Evolutionary conservation across 2,329 filamentous ascomycete genomes (phyloP), one percentile per base, ranked within the genome.

Genomic region (Epichloe typhina): DNA sequence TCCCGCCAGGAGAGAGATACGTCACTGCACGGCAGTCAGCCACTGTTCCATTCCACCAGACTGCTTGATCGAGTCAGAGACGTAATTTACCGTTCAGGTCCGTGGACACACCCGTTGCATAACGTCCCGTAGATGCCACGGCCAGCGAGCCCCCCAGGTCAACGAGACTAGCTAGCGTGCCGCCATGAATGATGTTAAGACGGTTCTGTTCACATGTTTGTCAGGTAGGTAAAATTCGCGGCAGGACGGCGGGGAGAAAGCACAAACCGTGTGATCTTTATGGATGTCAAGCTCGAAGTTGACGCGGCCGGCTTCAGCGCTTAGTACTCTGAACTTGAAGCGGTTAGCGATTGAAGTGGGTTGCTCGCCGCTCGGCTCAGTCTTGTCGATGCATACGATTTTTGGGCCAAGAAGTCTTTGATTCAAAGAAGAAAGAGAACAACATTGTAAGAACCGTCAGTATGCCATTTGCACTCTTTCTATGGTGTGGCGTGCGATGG

Each of bases 261-360:
- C 8, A 57, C 73, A 53, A 62, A 88, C 85, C 1, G 85, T 89
- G 60, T 90, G 86, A 54, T 88, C 76, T 56, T 84, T 82, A 49
- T 82, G 70, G 54, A 91, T 86, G 55, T 85, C 77, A 9, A 91
- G 70, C 61, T 89, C 85, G 63, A 91, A 89, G 54, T 86, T 77
- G 21, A 91, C 86, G 50, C 72, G 75, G 37, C 86, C 86, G 0
- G 79, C 74, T 5, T 72, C 65, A 2, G 84, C 86, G 53, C 75
- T 72, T 11, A 79, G 79, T 40, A 90, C 71, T 40, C 82, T 77
- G 54, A 91, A 75, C 83, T 89, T 48, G 19, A 19, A 15, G 8
- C 21, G 36, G 38, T 1, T 12, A 42, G 40, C 17, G 19, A 19
- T 31, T 31, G 1, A 31, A 31, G 8, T 31, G 1, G 13, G 19